phyloP scores from a whole-genome alignment of 257 asterid genomes.

The Anisodus tanguticus region DNA sequence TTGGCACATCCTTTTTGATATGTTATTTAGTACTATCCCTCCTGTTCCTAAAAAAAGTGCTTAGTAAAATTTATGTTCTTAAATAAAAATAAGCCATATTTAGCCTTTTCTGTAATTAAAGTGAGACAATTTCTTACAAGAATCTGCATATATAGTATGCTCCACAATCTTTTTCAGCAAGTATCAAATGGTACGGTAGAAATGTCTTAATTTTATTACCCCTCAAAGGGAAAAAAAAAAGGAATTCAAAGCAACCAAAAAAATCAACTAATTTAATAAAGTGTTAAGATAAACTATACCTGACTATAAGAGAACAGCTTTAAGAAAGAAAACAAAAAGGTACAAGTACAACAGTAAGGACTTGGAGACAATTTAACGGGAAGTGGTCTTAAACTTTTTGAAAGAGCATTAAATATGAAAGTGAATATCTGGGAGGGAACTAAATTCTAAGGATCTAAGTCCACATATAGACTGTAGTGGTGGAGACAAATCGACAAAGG shows the following conservation, averaged over 20 bases:
- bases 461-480: constrained; percentile 42
- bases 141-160: background rate
- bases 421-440: background rate
- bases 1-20: too few species aligned
- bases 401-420: background rate
- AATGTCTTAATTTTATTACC: background rate
- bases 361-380: background rate
- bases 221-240: background rate
- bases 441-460: constrained; percentile 36
- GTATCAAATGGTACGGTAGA: background rate
- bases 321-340: constrained; percentile 7
- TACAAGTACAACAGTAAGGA: background rate
- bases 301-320: background rate
- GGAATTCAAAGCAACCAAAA: background rate
- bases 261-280: background rate
- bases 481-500: constrained; percentile 45
- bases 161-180: background rate
- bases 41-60: too few species aligned
- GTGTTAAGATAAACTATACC: background rate
- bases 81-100: too few species aligned
- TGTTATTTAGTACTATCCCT: too few species aligned
- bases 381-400: constrained; percentile 45
- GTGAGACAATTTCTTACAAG: background rate
- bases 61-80: too few species aligned
- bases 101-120: too few species aligned